Conservation (phyloP, 768 basidiomycete genomes). For the Mycena metata region DNA sequence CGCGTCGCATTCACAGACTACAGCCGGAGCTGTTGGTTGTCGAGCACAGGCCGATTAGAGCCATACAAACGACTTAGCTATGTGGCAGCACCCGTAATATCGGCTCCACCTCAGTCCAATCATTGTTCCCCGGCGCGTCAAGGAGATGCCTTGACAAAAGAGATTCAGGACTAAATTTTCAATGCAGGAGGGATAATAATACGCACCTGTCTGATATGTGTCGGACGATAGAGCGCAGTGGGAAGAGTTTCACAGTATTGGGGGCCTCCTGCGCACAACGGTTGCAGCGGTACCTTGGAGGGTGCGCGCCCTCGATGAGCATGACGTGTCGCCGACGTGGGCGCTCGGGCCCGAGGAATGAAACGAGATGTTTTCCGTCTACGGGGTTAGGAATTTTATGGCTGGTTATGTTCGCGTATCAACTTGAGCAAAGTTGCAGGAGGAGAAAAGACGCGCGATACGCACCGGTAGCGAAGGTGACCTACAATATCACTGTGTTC, state of each 20-base stretch:
- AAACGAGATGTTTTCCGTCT: neutral
- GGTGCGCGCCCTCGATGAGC: neutral
- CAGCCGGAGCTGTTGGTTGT: no score
- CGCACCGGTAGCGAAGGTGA: neutral
- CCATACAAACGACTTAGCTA: no score
- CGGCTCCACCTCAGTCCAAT: neutral
- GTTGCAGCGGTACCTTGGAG: constrained; percentile 2
- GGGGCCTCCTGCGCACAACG: neutral
- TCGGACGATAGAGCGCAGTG: neutral
- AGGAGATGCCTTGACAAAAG: neutral
- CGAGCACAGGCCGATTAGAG: no score
- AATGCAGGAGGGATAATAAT: neutral
- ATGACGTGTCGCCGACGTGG: neutral
- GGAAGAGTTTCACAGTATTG: neutral
- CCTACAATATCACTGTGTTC: neutral
- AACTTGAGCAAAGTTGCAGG: no score
- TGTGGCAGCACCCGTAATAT: neutral
- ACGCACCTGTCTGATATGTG: no score
- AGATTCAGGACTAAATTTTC: no score
- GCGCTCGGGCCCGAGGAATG: neutral
- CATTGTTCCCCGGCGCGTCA: neutral
- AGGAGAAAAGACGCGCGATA: no score
- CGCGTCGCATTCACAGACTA: no score
- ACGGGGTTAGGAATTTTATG: neutral
- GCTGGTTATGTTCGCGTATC: neutral